Conservation (phyloP, 192 early-diverging fungal species). For the Coemansia sp. region DNA sequence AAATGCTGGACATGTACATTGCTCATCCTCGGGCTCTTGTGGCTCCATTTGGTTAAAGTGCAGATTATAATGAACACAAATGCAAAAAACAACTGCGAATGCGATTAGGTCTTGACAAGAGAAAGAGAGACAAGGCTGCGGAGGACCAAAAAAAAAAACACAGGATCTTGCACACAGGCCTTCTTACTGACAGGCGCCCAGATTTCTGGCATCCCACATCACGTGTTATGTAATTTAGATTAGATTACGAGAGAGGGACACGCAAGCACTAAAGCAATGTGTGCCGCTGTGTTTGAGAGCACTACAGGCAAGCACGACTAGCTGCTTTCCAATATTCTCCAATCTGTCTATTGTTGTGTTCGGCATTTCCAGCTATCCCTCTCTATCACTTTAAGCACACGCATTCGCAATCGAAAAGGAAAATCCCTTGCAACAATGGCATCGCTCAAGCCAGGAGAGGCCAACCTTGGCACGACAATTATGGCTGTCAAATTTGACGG, state of each 20-base stretch:
- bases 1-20: constrained; percentile 50
- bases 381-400: neutral
- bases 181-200: too few species aligned
- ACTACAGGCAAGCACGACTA: neutral
- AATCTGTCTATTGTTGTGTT: neutral
- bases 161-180: too few species aligned
- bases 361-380: neutral
- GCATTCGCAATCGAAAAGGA: neutral
- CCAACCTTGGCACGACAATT: constrained; percentile 94
- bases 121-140: neutral
- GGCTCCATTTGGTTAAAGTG: constrained; percentile 25
- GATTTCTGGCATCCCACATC: too few species aligned
- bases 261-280: neutral
- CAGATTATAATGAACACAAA: neutral
- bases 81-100: constrained; percentile 2
- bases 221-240: too few species aligned
- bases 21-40: constrained; percentile 36
- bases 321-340: neutral
- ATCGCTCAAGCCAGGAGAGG: constrained; percentile 89
- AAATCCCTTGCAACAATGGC: constrained; percentile 17
- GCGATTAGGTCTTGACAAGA: neutral
- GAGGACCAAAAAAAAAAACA: neutral
- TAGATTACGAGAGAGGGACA: neutral
- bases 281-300: neutral
- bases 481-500: constrained; percentile 90